A percentile compares a stretch with the other conserved stretches of the same genome.
Evolutionary conservation across 352 stramenopile species (phyloP).

Genomic region (Phytophthora quininea): DNA sequence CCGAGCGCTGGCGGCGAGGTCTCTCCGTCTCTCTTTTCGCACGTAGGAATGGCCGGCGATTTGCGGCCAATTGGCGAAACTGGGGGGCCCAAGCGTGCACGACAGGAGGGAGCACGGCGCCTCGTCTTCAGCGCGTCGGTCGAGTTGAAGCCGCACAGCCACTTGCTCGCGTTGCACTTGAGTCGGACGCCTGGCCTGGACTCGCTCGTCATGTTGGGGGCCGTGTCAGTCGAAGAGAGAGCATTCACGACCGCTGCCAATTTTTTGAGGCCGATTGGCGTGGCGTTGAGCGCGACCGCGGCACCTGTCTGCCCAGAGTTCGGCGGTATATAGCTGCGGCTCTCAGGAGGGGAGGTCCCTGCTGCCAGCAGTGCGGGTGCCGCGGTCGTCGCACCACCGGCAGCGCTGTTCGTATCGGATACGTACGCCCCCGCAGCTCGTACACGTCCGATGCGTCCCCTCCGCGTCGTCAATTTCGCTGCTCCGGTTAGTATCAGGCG

Average conservation of each 20-base stretch:
- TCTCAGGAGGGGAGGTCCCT: too few species aligned
- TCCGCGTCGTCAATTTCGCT: background rate
- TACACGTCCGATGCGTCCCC: background rate
- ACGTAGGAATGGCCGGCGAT: conserved; percentile 4
- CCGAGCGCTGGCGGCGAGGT: background rate
- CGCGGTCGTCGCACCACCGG: background rate
- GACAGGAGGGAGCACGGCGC: background rate
- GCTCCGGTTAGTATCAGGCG: background rate
- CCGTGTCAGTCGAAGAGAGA: too few species aligned
- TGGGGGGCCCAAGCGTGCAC: background rate
- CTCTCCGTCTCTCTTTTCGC: conserved; percentile 4
- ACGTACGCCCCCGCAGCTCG: too few species aligned
- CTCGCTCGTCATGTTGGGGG: too few species aligned
- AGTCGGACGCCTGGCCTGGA: background rate
- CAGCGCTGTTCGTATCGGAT: background rate
- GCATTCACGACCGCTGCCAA: too few species aligned
- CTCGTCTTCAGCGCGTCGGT: background rate
- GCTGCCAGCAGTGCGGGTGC: too few species aligned
- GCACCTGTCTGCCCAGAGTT: too few species aligned
- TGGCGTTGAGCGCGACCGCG: too few species aligned
- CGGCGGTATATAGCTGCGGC: too few species aligned
- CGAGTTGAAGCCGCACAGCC: background rate
- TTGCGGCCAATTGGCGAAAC: conserved; percentile 6
- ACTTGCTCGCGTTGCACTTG: background rate
- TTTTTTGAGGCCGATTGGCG: too few species aligned